Base-by-base conservation (phyloP, 1,139 yeast species). In the Sugiyamaella sp. region DNA sequence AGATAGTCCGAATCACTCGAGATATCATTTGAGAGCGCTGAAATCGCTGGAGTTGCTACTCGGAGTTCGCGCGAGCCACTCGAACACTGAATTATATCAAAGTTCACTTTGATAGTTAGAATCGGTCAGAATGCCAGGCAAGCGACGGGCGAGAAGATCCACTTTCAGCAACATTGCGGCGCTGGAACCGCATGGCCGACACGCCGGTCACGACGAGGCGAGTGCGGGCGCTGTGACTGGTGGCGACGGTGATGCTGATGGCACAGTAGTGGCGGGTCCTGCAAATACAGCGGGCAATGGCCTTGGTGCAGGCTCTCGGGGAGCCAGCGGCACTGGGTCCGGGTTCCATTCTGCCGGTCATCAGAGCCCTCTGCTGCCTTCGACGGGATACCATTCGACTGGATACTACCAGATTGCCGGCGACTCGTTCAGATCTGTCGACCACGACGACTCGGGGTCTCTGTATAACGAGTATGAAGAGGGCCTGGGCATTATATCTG, bases 111-210 rank as follows among this genome's bases (percentile, higher is more conserved):
- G n/a, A n/a, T n/a, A n/a, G n/a, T n/a, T n/a, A n/a, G n/a, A 10
- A 25, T 12, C 10, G 12, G 27, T 25, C 41, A 17, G 2, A 22
- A 52, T 52, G 55, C 43, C 57, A 17, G 27, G 46, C 10, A 39
- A 27, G 21, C 37, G 33, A 21, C 20, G 32, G 19, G 20, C 48
- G 37, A 51, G 64, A 45, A 51, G 64, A 24, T 52, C 63, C 3
- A 61, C 64, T 8, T 61, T 61, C 47, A 58, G 62, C 39, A 60
- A 59, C 50, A 57, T 60, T 17, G 59, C 57, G 4, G 54, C 59
- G 10, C 43, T 62, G n/a, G 63, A 59, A 46, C 53, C 64, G 10
- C 65, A 62, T 42, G 65, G 65, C 2, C 16, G 50, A 12, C 42
- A 52, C 10, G 41, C 52, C 9, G 41, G 33, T 9, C 43, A 40